A percentile compares a stretch with the other conserved stretches of the same genome.
These are phyloP conservation scores for Ziziphus jujuba DNA, from an alignment of 306 rosid species.

Conservation along the genomic window DNA sequence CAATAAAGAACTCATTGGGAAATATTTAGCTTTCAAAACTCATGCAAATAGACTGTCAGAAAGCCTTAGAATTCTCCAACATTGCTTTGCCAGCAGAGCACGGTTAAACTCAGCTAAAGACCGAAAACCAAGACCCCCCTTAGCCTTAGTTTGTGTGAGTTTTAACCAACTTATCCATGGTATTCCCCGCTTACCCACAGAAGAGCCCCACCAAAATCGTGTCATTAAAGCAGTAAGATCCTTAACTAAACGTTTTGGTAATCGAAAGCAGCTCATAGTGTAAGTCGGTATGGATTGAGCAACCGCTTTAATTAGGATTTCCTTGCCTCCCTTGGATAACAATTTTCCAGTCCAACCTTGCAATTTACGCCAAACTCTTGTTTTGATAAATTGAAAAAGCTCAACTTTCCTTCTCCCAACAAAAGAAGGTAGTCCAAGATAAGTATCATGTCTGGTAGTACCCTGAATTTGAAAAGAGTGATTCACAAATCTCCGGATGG, in stretches of 20 bases:
- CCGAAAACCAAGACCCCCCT: neutral
- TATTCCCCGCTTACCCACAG: neutral
- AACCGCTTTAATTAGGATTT: neutral
- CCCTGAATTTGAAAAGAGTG: neutral
- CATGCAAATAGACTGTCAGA: neutral
- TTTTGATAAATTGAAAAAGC: neutral
- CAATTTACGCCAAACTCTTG: neutral
- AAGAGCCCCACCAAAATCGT: neutral
- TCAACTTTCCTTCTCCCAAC: too few relatives aligned
- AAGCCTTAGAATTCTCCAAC: neutral
- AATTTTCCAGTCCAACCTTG: neutral
- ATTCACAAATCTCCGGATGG: neutral
- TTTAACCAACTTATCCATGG: neutral
- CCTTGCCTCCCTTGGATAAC: neutral
- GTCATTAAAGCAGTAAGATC: neutral
- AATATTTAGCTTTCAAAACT: neutral
- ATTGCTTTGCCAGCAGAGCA: neutral
- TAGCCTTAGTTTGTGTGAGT: neutral
- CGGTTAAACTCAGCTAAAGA: neutral
- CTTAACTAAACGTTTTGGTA: neutral
- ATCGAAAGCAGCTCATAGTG: neutral
- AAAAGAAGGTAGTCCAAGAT: neutral
- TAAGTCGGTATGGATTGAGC: neutral
- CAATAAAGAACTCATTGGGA: neutral
- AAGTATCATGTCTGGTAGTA: neutral